Evolutionary conservation across 495 filamentous ascomycete species (phyloP).

Genomic region (Aspergillus asperescens): DNA sequence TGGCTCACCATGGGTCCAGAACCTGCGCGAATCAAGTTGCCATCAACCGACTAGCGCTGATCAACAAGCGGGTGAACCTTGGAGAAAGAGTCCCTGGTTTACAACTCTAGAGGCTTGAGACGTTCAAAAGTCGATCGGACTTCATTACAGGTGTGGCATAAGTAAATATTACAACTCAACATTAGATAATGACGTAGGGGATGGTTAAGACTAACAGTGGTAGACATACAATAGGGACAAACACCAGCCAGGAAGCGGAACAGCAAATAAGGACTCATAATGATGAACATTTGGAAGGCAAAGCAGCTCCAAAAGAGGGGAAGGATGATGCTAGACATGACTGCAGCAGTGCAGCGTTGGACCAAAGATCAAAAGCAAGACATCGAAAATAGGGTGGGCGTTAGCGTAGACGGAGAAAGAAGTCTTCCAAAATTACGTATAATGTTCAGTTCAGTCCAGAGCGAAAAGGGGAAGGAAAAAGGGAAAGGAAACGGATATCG

Average conservation of each 20-base stretch:
- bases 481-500: constrained; percentile 8
- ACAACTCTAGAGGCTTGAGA: too few relatives aligned
- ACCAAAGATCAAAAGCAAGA: background rate
- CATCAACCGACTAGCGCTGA: too few relatives aligned
- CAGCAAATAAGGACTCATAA: background rate
- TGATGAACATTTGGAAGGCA: background rate
- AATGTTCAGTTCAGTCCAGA: background rate
- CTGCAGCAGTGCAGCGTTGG: background rate
- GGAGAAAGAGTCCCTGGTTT: too few relatives aligned
- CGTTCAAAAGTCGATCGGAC: too few relatives aligned
- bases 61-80: too few relatives aligned
- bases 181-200: background rate
- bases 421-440: constrained; percentile 11
- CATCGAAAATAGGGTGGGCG: background rate
- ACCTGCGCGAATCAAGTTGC: background rate
- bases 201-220: background rate
- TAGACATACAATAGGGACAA: background rate
- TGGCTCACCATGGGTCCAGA: background rate
- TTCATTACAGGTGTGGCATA: too few relatives aligned
- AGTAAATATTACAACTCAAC: background rate
- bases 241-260: background rate
- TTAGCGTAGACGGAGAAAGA: background rate
- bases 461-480: background rate
- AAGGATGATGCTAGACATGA: background rate
- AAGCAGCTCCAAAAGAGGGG: background rate